Evolutionary conservation across 768 basidiomycete species (phyloP).

Genomic region (Lactarius vividus): DNA sequence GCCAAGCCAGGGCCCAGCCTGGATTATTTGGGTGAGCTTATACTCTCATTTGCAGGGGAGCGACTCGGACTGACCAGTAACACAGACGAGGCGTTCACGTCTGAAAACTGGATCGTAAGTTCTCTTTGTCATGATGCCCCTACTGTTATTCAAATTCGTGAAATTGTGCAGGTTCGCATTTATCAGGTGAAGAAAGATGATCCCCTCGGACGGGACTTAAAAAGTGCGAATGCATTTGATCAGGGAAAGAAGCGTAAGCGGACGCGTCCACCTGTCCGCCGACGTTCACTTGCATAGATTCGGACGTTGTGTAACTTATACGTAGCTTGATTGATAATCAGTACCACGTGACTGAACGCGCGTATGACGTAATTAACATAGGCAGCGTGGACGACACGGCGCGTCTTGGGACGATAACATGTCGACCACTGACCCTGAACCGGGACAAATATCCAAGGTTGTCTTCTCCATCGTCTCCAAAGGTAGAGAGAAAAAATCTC

Average conservation of each 20-base stretch:
- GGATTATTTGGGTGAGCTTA: conserved; percentile 76
- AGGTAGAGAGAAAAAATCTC: conserved; percentile 7
- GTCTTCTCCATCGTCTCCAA: conserved; percentile 16
- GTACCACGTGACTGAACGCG: neutral
- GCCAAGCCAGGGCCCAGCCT: conserved; percentile 76
- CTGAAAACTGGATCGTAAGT: conserved; percentile 98
- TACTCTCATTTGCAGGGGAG: conserved; percentile 2
- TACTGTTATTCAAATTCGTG: neutral
- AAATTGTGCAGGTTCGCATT: conserved; percentile 68
- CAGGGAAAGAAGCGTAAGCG: conserved; percentile 89
- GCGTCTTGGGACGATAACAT: neutral
- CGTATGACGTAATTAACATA: conserved; percentile 4
- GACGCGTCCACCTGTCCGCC: conserved; percentile 61
- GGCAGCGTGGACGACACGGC: neutral
- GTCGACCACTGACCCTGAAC: neutral
- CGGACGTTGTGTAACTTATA: neutral
- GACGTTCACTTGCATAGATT: conserved; percentile 44
- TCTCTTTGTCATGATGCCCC: neutral
- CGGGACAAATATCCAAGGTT: conserved; percentile 1
- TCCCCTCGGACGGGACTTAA: conserved; percentile 82
- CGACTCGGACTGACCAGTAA: conserved; percentile 4
- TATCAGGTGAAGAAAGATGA: conserved; percentile 96
- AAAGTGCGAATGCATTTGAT: conserved; percentile 80
- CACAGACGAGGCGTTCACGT: conserved; percentile 95
- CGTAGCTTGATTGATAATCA: conserved; percentile 4